Percentiles rank a stretch among this genome's conserved stretches.
Conservation (phyloP, 1,139 yeast genomes). For the Geotrichum australiense region DNA sequence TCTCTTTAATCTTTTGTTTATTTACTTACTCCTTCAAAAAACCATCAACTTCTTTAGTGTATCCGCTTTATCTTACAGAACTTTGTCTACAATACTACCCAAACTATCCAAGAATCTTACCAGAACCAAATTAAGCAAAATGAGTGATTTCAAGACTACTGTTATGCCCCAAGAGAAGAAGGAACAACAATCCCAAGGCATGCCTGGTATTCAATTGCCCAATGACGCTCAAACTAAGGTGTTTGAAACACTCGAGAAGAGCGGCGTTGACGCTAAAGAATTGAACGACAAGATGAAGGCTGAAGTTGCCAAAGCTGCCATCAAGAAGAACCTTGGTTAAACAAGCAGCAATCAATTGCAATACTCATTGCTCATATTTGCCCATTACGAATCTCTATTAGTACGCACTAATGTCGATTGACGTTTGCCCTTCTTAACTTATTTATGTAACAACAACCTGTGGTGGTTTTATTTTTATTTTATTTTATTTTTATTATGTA, state of each 20-base stretch:
- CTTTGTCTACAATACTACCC: background rate
- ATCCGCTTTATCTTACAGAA: too few species aligned
- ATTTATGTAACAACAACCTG: too few species aligned
- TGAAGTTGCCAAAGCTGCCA: constrained; percentile 6
- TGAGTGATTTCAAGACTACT: constrained; percentile 17
- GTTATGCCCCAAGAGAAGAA: constrained; percentile 14
- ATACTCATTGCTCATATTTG: too few species aligned
- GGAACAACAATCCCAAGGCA: constrained; percentile 9
- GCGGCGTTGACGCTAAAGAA: constrained; percentile 12
- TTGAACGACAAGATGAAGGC: constrained; percentile 14
- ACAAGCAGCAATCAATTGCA: too few species aligned
- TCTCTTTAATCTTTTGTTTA: constrained; percentile 3
- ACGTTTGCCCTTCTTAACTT: too few species aligned
- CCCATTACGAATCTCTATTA: too few species aligned
- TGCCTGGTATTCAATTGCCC: constrained; percentile 16
- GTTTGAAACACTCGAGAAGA: constrained; percentile 8
- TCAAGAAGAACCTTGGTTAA: too few species aligned
- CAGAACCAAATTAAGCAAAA: constrained; percentile 2
- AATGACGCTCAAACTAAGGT: constrained; percentile 13
- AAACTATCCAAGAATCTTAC: background rate
- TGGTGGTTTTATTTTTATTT: too few species aligned
- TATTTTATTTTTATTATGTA: too few species aligned
- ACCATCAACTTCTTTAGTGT: background rate
- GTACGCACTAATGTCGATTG: too few species aligned
- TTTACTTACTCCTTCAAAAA: background rate